Base-by-base conservation (phyloP, 257 asterid genomes). In the Capsicum rhomboideum region DNA sequence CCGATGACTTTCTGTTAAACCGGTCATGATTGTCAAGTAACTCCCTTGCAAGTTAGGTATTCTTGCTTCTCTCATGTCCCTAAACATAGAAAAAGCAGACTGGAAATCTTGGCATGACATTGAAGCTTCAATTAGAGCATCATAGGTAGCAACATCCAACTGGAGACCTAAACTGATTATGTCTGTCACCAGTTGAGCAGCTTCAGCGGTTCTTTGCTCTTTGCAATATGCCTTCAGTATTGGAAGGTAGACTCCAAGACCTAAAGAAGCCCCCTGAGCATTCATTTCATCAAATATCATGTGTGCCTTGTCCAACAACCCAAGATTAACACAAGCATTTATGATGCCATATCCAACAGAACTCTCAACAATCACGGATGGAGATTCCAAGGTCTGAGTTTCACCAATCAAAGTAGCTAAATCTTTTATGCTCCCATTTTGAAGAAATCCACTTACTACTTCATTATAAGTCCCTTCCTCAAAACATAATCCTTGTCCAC, bases 31-130 rank as follows among this genome's bases (percentile, higher is more conserved):
- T 4, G 98, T 95, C 87, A 97, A 86, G 86, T 97, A 97, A 85
- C 98, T 88, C 28, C 90, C 92, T 82, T 90, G 94, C 83, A 95
- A 87, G 23, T 95, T 96, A 2, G 86, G 78, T n/a, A 86, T 78
- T 82, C 98, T 92, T 16, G 97, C 87, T 86, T 91, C 98, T 86
- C 97, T 93, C 99, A 97, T 97, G 91, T 95, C 99, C 75, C 97
- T 93, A 78, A 95, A 97, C 64, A 97, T 59, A 79, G 98, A 91
- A 81, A 97, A 97, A 11, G 98, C 99, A 0, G 99, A 97, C 79
- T 93, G 98, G 71, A 95, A 97, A 91, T 97, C 99, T 90, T 95
- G 98, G 89, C 96, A 87, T 6, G 93, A 90, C 98, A 97, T 95
- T 3, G 99, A 93, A 28, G 97, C 86, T 87, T 97, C 98, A 72